A percentile compares a stretch with the other conserved stretches of the same genome.
Conservation (phyloP, 306 rosid genomes). For the Cicer pinnatifidum region DNA sequence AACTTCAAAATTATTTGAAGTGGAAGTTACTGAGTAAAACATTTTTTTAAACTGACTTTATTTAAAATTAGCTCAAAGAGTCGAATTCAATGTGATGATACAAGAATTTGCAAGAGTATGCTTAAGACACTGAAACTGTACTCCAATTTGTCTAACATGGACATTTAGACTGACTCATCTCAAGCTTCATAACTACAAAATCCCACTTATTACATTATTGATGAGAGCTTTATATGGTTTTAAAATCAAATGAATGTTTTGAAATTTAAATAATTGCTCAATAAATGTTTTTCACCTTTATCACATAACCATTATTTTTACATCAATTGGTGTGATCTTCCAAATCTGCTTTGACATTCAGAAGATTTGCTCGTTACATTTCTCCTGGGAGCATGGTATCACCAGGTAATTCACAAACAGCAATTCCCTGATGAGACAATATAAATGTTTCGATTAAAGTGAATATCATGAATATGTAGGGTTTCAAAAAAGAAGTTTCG, state of each 20-base stretch:
- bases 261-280: neutral
- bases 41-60: too few relatives aligned
- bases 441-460: slow-evolving; percentile 6
- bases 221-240: slow-evolving; percentile 33
- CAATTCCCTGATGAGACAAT: slow-evolving; percentile 66
- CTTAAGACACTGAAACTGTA: slow-evolving; percentile 5
- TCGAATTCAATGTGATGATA: neutral
- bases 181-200: slow-evolving; percentile 26
- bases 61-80: too few relatives aligned
- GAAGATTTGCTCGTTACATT: slow-evolving; percentile 57
- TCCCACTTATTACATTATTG: slow-evolving; percentile 27
- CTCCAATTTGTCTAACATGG: neutral
- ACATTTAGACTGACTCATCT: slow-evolving; percentile 13
- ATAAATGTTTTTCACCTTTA: slow-evolving; percentile 22
- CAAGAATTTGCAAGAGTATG: neutral
- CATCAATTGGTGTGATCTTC: slow-evolving; percentile 34
- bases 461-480: neutral
- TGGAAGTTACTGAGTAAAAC: too few relatives aligned
- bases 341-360: slow-evolving; percentile 35
- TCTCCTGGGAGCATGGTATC: slow-evolving; percentile 99
- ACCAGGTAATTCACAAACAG: slow-evolving; percentile 89
- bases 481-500: neutral
- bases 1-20: too few relatives aligned
- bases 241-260: slow-evolving; percentile 43
- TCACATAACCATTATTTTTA: slow-evolving; percentile 38